These are phyloP conservation scores for Trichoderma citrinoviride DNA, from an alignment of 2,329 filamentous ascomycete genomes.

Conservation along the genomic window DNA sequence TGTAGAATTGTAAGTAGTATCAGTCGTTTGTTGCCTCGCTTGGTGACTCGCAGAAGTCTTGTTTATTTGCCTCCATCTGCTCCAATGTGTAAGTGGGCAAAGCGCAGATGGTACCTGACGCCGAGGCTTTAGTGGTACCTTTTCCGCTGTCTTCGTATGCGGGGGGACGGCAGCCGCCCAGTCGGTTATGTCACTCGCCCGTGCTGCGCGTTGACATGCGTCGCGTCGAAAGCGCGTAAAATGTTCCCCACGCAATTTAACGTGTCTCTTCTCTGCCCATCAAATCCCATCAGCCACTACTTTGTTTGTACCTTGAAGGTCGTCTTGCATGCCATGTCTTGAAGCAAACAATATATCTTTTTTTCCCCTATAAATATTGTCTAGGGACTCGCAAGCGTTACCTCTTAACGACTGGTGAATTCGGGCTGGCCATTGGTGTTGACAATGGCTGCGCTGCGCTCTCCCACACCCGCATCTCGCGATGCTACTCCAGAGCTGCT, in stretches of 20 bases:
- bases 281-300: constrained; percentile 1
- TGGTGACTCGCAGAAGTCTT: neutral
- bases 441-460: constrained; percentile 50
- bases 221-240: constrained; percentile 34
- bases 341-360: neutral
- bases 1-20: too few species aligned
- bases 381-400: neutral
- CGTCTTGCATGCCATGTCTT: neutral
- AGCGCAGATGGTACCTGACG: neutral
- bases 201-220: constrained; percentile 26
- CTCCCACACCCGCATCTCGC: constrained; percentile 44
- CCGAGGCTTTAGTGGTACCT: neutral
- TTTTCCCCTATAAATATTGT: neutral
- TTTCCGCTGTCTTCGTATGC: neutral
- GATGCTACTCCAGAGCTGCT: constrained; percentile 44
- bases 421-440: constrained; percentile 15
- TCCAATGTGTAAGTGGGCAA: neutral
- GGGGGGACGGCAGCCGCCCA: neutral
- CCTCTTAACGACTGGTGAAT: neutral
- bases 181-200: neutral
- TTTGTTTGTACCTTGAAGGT: neutral
- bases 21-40: neutral
- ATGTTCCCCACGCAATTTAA: constrained; percentile 30
- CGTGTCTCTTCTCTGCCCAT: constrained; percentile 5
- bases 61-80: neutral